Conservation (phyloP, 164 flowering plant species). For the Piper betle region DNA sequence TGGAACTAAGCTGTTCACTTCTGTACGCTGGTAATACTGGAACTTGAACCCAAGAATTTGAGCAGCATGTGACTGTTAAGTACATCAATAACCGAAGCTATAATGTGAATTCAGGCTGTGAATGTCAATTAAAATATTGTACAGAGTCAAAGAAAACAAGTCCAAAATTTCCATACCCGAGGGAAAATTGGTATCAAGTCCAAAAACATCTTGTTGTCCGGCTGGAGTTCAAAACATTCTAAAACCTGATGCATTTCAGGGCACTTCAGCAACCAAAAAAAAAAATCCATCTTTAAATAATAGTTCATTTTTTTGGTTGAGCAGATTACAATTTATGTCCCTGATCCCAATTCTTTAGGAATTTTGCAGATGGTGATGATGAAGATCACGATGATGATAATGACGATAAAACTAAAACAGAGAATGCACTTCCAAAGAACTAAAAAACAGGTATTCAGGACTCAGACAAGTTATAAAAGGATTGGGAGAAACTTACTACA, state of each 20-base stretch:
- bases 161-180: slow-evolving; percentile 37
- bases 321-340: no score
- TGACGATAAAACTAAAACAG: no score
- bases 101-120: background rate
- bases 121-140: background rate
- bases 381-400: no score
- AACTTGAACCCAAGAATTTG: slow-evolving; percentile 97
- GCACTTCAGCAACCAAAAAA: no score
- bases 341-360: no score
- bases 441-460: background rate
- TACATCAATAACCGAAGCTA: background rate
- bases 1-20: slow-evolving; percentile 59
- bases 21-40: slow-evolving; percentile 90
- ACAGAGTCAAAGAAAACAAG: background rate
- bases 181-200: slow-evolving; percentile 92
- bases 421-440: background rate
- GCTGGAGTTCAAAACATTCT: slow-evolving; percentile 94
- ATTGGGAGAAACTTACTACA: slow-evolving; percentile 56
- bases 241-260: slow-evolving; percentile 43
- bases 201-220: slow-evolving; percentile 52
- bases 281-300: no score
- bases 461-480: background rate
- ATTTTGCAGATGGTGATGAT: no score
- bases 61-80: slow-evolving; percentile 90
- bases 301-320: no score